phyloP scores from a whole-genome alignment of 1,284 basidiomycete genomes.

The Cutaneotrichosporon dermatis region DNA sequence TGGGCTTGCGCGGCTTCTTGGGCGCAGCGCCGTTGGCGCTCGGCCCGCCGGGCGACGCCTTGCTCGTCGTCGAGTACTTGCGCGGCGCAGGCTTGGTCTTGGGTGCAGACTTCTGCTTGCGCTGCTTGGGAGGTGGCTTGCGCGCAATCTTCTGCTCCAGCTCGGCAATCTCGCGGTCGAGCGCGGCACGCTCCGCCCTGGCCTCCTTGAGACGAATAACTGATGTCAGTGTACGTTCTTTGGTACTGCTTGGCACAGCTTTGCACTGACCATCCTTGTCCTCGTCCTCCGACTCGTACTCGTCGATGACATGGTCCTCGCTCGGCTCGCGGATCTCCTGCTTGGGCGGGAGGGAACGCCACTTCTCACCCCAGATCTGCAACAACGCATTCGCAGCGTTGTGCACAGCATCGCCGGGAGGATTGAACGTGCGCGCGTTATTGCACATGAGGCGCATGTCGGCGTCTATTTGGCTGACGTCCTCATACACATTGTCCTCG shows the following conservation, averaged over 20 bases:
- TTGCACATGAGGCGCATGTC: constrained; percentile 92
- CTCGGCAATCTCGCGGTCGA: constrained; percentile 34
- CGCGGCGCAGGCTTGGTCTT: constrained; percentile 34
- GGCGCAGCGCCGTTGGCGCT: constrained; percentile 24
- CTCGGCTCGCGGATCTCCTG: constrained; percentile 48
- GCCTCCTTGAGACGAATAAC: constrained; percentile 17
- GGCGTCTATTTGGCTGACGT: constrained; percentile 71
- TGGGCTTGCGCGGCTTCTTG: constrained; percentile 41
- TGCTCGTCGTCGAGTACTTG: constrained; percentile 35
- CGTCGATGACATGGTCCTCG: constrained; percentile 56
- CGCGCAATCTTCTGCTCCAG: constrained; percentile 26
- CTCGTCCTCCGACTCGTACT: constrained; percentile 49
- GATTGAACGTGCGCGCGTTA: constrained; percentile 92
- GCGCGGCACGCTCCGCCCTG: constrained; percentile 16
- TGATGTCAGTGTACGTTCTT: no score
- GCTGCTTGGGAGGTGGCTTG: constrained; percentile 13
- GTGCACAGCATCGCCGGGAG: constrained; percentile 78
- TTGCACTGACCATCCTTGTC: constrained; percentile 49
- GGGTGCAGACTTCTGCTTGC: constrained; percentile 47
- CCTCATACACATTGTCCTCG: constrained; percentile 67
- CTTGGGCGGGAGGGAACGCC: constrained; percentile 67
- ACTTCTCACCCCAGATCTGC: constrained; percentile 84
- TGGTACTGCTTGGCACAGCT: no score
- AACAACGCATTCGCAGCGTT: constrained; percentile 75
- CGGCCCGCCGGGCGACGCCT: constrained; percentile 28